These are phyloP conservation scores for Meyerozyma carpophila DNA, from an alignment of 1,139 yeast genomes.

Conservation along the genomic window DNA sequence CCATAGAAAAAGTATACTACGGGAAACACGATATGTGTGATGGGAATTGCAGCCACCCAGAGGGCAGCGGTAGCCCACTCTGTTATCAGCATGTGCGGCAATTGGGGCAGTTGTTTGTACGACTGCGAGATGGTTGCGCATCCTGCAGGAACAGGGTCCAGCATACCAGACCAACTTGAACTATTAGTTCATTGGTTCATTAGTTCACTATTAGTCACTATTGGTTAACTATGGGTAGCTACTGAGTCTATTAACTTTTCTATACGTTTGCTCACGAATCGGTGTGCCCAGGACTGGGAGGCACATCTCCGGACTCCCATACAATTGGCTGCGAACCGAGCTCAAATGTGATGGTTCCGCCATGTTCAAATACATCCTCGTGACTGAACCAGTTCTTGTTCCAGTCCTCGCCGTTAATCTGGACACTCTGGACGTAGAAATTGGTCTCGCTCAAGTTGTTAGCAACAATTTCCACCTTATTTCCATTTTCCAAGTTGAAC, in stretches of 20 bases:
- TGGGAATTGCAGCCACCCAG: not conserved
- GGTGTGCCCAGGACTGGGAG: conserved; percentile 25
- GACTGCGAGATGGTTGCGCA: not conserved
- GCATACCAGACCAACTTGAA: too few species aligned
- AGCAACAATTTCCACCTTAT: conserved; percentile 21
- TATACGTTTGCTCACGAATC: not conserved
- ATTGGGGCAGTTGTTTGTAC: not conserved
- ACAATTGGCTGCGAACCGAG: conserved; percentile 16
- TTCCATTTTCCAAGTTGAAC: conserved; percentile 21
- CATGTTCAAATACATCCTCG: conserved; percentile 22
- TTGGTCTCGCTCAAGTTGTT: conserved; percentile 16
- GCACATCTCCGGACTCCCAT: conserved; percentile 21
- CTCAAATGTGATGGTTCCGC: conserved; percentile 24
- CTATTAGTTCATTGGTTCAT: too few species aligned
- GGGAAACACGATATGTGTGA: not conserved
- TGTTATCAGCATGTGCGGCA: not conserved
- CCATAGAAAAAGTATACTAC: not conserved
- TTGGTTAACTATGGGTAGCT: too few species aligned
- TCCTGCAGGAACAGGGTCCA: not conserved
- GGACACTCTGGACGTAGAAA: conserved; percentile 22
- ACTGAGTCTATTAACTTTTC: too few species aligned
- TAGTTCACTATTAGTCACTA: not conserved
- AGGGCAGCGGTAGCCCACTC: not conserved
- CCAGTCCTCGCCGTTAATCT: conserved; percentile 22
- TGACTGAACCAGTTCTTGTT: conserved; percentile 30